These are phyloP conservation scores for Coemansia sp. DNA, from an alignment of 192 early-diverging fungal genomes.

Conservation along the genomic window DNA sequence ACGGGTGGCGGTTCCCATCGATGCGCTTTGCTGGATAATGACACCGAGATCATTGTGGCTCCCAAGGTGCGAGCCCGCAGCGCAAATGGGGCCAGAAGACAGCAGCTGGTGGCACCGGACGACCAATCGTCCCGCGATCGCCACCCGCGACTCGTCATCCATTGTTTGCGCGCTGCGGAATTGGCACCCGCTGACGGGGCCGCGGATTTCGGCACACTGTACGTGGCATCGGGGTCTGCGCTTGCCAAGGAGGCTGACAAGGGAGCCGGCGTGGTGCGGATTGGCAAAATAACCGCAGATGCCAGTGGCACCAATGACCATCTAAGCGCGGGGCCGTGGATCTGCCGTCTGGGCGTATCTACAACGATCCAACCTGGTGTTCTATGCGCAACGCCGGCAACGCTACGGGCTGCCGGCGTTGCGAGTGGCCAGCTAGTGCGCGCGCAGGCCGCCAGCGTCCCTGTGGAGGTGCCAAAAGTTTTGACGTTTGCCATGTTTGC, in stretches of 20 bases:
- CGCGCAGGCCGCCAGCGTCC: constrained; percentile 3
- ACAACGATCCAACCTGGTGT: constrained; percentile 40
- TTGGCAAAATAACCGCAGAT: neutral
- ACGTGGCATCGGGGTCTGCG: constrained; percentile 28
- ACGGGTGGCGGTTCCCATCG: constrained; percentile 17
- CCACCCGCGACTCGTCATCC: neutral
- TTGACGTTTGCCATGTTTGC: constrained; percentile 10
- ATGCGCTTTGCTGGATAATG: constrained; percentile 60
- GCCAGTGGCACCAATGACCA: neutral
- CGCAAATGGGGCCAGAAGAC: neutral
- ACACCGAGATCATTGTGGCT: constrained; percentile 72
- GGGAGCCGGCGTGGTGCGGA: neutral
- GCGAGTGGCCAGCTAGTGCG: constrained; percentile 36
- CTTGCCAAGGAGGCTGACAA: constrained; percentile 28
- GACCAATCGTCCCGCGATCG: constrained; percentile 4
- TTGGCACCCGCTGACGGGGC: constrained; percentile 14
- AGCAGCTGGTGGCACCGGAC: constrained; percentile 20
- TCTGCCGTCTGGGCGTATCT: constrained; percentile 17
- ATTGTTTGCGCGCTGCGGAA: constrained; percentile 32
- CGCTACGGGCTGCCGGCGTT: constrained; percentile 13
- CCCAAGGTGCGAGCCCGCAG: constrained; percentile 60
- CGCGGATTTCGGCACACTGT: constrained; percentile 33
- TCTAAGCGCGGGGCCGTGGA: constrained; percentile 2
- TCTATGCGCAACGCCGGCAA: constrained; percentile 16
- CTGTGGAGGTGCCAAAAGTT: neutral